Evolutionary conservation across 805 yeast genomes (phyloP).

Genomic region (Sugiyamaella smithiae): DNA sequence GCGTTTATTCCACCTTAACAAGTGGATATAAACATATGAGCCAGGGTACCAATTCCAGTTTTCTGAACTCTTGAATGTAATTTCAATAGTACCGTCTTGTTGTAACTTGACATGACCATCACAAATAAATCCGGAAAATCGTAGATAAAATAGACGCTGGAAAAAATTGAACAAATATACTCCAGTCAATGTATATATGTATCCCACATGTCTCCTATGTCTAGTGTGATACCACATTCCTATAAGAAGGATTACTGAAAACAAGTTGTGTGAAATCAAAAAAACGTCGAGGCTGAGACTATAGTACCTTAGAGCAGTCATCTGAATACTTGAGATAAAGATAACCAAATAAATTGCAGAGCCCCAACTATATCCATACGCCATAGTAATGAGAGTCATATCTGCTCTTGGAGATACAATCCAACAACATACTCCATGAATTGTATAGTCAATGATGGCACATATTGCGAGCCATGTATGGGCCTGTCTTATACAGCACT

Average conservation of each 20-base stretch:
- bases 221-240: conserved; percentile 59
- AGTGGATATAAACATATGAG: conserved; percentile 54
- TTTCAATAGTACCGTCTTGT: conserved; percentile 22
- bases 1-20: conserved; percentile 49
- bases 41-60: conserved; percentile 54
- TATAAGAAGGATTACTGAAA: conserved; percentile 52
- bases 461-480: conserved; percentile 64
- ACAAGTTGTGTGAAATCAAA: conserved; percentile 46
- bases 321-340: too few species aligned
- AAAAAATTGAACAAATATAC: conserved; percentile 71
- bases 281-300: not conserved
- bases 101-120: conserved; percentile 24
- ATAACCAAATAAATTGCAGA: too few species aligned
- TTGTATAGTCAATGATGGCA: conserved; percentile 46
- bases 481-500: conserved; percentile 55
- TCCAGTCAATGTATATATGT: conserved; percentile 50
- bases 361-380: too few species aligned
- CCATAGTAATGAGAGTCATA: too few species aligned
- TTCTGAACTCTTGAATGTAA: conserved; percentile 39
- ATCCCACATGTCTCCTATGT: conserved; percentile 41
- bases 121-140: conserved; percentile 51
- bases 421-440: conserved; percentile 59
- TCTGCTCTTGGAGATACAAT: too few species aligned
- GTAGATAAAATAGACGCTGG: conserved; percentile 51
- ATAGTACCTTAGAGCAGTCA: too few species aligned